A percentile compares a stretch with the other conserved stretches of the same genome.
Conservation (phyloP, 345 rosid species). For the Lumnitzera littorea region DNA sequence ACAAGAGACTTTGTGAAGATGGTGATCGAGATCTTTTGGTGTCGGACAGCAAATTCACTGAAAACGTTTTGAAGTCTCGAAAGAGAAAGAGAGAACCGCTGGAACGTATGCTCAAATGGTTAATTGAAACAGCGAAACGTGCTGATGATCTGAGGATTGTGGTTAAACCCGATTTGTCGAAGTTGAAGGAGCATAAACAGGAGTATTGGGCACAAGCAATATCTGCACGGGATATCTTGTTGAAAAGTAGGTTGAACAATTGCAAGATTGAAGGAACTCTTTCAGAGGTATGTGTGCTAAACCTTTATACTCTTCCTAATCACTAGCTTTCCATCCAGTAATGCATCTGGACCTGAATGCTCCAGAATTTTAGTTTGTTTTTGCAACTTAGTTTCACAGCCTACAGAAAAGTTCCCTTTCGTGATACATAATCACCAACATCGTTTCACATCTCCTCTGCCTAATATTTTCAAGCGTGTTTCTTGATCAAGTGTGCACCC, state of each 20-base stretch:
- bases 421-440: too few species aligned
- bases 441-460: too few species aligned
- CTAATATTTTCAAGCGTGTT: too few species aligned
- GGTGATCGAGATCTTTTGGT: constrained; percentile 8
- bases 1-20: constrained; percentile 3
- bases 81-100: constrained; percentile 38
- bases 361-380: too few species aligned
- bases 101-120: constrained; percentile 50
- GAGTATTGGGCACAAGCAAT: constrained; percentile 38
- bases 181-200: constrained; percentile 29
- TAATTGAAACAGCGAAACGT: constrained; percentile 37
- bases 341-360: too few species aligned
- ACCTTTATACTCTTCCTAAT: too few species aligned
- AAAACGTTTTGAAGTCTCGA: constrained; percentile 13
- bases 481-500: too few species aligned
- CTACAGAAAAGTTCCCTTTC: too few species aligned
- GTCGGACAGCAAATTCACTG: constrained; percentile 5
- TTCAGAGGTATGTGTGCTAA: too few species aligned
- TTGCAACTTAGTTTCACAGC: too few species aligned
- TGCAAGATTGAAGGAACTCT: too few species aligned
- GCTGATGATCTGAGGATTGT: constrained; percentile 36
- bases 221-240: constrained; percentile 38
- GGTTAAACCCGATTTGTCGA: constrained; percentile 26
- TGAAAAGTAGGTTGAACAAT: constrained; percentile 14
- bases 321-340: too few species aligned